Evolutionary conservation across 805 yeast species (phyloP).

Genomic region (Debaryomyces castellii): DNA sequence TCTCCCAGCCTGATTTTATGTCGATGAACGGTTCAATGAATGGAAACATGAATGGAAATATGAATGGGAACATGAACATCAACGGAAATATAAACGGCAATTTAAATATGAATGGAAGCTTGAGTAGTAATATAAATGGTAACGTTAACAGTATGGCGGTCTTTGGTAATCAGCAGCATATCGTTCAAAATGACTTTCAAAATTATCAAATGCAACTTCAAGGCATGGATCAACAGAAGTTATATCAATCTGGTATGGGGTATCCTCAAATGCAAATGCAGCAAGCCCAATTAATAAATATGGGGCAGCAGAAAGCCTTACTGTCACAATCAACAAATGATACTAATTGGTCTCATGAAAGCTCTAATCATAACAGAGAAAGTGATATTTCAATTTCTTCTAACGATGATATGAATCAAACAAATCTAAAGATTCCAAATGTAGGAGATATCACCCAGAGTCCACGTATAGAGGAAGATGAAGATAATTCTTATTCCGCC

Average conservation of each 20-base stretch:
- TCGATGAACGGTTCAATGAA: slow-evolving; percentile 7
- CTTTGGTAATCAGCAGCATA: slow-evolving; percentile 14
- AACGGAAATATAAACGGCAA: background rate
- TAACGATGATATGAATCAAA: slow-evolving; percentile 14
- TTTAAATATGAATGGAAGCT: background rate
- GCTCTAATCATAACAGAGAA: slow-evolving; percentile 25
- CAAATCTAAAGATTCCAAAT: slow-evolving; percentile 3
- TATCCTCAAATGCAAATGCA: slow-evolving; percentile 10
- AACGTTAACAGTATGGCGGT: slow-evolving; percentile 6
- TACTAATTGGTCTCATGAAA: slow-evolving; percentile 47
- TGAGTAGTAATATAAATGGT: background rate
- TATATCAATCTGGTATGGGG: slow-evolving; percentile 12
- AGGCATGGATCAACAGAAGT: slow-evolving; percentile 26
- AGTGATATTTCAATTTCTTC: slow-evolving; percentile 41
- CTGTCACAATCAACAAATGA: slow-evolving; percentile 42
- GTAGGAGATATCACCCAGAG: slow-evolving; percentile 5
- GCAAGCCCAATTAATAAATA: slow-evolving; percentile 17
- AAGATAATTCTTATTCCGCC: slow-evolving; percentile 40
- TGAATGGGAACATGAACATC: background rate
- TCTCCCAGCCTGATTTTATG: slow-evolving; percentile 21
- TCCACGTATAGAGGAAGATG: slow-evolving; percentile 51
- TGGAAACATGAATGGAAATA: slow-evolving; percentile 6
- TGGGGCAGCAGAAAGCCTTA: slow-evolving; percentile 15
- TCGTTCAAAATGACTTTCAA: slow-evolving; percentile 21
- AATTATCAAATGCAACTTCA: slow-evolving; percentile 23